These are phyloP conservation scores for Jamesozyma rosinii DNA, from an alignment of 805 yeast genomes.

Conservation along the genomic window DNA sequence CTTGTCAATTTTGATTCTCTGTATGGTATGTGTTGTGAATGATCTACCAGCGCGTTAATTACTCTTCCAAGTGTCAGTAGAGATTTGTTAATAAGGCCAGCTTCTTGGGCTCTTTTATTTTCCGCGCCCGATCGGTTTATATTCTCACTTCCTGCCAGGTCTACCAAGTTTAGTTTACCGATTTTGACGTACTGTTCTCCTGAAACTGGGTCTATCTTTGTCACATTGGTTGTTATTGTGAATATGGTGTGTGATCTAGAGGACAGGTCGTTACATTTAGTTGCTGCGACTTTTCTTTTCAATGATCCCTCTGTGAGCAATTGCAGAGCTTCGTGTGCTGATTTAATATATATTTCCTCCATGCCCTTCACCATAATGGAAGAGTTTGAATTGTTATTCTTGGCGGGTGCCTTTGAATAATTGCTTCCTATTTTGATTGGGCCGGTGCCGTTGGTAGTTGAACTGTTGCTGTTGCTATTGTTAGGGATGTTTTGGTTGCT, in stretches of 20 bases:
- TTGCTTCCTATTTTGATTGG: not conserved
- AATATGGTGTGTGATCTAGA: slow-evolving; percentile 77
- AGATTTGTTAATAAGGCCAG: slow-evolving; percentile 84
- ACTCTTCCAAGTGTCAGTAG: slow-evolving; percentile 79
- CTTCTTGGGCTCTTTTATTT: slow-evolving; percentile 78
- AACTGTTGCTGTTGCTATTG: slow-evolving; percentile 1
- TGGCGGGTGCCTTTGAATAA: not conserved
- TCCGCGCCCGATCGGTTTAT: slow-evolving; percentile 76
- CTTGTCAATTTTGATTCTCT: slow-evolving; percentile 76
- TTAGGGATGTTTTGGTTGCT: not conserved
- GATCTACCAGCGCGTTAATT: slow-evolving; percentile 61
- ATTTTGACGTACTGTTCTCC: slow-evolving; percentile 43
- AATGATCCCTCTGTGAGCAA: slow-evolving; percentile 48
- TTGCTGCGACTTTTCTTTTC: slow-evolving; percentile 65
- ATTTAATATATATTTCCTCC: slow-evolving; percentile 43
- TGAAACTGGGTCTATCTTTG: slow-evolving; percentile 38
- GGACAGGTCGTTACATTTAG: slow-evolving; percentile 66
- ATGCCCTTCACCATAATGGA: slow-evolving; percentile 48
- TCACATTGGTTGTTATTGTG: slow-evolving; percentile 54
- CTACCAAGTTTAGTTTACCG: slow-evolving; percentile 79
- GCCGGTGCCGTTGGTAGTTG: not conserved
- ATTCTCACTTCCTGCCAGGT: slow-evolving; percentile 88
- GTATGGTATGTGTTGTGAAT: slow-evolving; percentile 66
- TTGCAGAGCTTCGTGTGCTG: slow-evolving; percentile 43
- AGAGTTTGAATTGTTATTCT: slow-evolving; percentile 4